Percentiles rank a stretch among this genome's conserved stretches.
These are phyloP conservation scores for Gaeumannomyces sp. DNA, from an alignment of 2,329 filamentous ascomycete genomes.

Conservation along the genomic window DNA sequence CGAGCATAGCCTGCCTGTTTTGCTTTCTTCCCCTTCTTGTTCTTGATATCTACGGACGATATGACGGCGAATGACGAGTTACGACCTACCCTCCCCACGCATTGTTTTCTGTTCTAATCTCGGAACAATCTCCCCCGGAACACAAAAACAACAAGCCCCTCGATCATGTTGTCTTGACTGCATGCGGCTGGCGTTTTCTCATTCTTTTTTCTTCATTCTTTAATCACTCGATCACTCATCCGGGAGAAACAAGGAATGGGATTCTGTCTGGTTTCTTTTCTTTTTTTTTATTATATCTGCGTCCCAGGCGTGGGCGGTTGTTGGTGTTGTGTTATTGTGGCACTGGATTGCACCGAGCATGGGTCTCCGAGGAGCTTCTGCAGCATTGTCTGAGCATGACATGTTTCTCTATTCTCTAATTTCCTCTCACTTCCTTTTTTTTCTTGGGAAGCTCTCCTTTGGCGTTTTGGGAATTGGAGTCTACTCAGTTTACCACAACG, in stretches of 20 bases:
- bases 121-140: not conserved
- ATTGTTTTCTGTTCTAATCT: not conserved
- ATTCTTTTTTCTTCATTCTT: not conserved
- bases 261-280: not conserved
- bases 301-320: too few relatives aligned
- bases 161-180: slow-evolving; percentile 1
- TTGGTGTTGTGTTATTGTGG: not conserved
- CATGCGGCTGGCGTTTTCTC: slow-evolving; percentile 5
- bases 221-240: not conserved
- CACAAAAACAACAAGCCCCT: not conserved
- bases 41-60: slow-evolving; percentile 6
- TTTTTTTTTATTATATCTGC: not conserved
- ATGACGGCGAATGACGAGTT: slow-evolving; percentile 1
- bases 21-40: not conserved
- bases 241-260: not conserved
- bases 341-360: not conserved
- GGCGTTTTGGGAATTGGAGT: not conserved
- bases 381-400: not conserved
- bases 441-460: not conserved
- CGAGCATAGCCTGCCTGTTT: slow-evolving; percentile 3
- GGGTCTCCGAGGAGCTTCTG: not conserved
- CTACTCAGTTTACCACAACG: not conserved
- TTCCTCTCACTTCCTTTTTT: not conserved
- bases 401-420: not conserved
- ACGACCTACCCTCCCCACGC: not conserved